These are phyloP conservation scores for Geotrichum ghanense DNA, from an alignment of 805 yeast genomes.

Conservation along the genomic window DNA sequence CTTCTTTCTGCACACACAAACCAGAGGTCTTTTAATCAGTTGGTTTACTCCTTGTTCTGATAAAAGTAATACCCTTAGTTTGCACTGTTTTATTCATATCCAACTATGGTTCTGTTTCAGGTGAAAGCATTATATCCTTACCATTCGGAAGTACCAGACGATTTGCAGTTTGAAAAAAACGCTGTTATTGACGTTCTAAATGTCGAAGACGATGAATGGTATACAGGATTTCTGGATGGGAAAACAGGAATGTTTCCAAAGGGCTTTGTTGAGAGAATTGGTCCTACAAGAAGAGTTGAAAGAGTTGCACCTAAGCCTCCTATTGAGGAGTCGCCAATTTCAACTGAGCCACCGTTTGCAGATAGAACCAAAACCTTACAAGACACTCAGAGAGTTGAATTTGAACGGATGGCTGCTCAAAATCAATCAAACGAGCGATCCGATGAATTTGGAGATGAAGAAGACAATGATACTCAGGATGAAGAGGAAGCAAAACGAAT, in stretches of 20 bases:
- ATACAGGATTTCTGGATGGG: constrained; percentile 49
- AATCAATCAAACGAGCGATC: constrained; percentile 16
- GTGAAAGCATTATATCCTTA: constrained; percentile 63
- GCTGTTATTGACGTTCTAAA: constrained; percentile 64
- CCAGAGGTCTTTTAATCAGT: too few species aligned
- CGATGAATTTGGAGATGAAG: constrained; percentile 22
- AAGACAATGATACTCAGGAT: constrained; percentile 27
- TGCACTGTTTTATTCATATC: too few species aligned
- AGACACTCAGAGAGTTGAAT: too few species aligned
- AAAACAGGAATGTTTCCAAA: constrained; percentile 76
- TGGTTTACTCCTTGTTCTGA: not conserved
- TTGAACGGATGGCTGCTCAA: constrained; percentile 2
- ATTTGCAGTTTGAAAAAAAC: constrained; percentile 57
- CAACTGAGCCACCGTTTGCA: not conserved
- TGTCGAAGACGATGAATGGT: constrained; percentile 90
- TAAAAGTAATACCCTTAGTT: too few species aligned
- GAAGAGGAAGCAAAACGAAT: constrained; percentile 51
- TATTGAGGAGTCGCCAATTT: not conserved
- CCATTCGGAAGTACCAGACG: constrained; percentile 68
- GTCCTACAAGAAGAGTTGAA: not conserved
- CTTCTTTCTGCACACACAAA: too few species aligned
- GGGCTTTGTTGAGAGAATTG: constrained; percentile 50
- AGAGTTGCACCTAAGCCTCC: constrained; percentile 6
- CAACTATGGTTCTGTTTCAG: constrained; percentile 29
- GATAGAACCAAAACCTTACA: not conserved